Conservation (phyloP, 2,329 filamentous ascomycete genomes). For the Tricladium varicosporioides region DNA sequence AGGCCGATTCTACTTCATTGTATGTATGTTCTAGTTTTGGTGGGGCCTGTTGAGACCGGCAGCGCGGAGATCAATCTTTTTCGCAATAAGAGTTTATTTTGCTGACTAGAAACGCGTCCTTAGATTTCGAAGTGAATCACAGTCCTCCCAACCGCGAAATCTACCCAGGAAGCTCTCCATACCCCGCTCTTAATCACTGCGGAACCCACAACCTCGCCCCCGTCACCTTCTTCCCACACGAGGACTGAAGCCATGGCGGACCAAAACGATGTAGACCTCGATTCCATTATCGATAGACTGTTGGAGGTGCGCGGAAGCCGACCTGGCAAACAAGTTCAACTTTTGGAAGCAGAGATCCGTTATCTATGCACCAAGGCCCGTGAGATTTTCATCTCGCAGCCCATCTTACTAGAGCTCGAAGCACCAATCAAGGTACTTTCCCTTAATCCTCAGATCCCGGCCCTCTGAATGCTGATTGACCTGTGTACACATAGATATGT, state of each 20-base stretch:
- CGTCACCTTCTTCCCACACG: conserved; percentile 31
- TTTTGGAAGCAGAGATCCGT: conserved; percentile 93
- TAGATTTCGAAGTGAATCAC: conserved; percentile 34
- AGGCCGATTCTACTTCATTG: conserved; percentile 34
- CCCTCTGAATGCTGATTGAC: conserved; percentile 9
- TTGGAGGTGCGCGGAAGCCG: conserved; percentile 96
- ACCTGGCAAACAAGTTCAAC: conserved; percentile 97
- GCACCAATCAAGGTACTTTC: conserved; percentile 88
- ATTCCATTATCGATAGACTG: conserved; percentile 98
- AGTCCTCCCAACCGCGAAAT: conserved; percentile 32
- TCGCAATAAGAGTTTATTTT: conserved; percentile 18
- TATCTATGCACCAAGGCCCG: conserved; percentile 97
- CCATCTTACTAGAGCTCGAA: conserved; percentile 94
- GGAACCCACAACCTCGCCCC: conserved; percentile 29
- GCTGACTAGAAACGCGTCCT: conserved; percentile 23
- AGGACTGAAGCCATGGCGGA: conserved; percentile 60
- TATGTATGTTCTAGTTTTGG: conserved; percentile 21
- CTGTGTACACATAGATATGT: conserved; percentile 68
- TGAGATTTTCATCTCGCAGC: conserved; percentile 99
- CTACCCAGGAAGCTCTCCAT: conserved; percentile 16
- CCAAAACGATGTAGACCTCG: conserved; percentile 90
- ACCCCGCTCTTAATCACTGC: conserved; percentile 22
- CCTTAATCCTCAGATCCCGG: background rate
- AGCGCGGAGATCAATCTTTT: conserved; percentile 20
- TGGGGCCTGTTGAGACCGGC: conserved; percentile 6